Evolutionary conservation across 768 basidiomycete genomes (phyloP).

Genomic region (Xanthoconium purpureum): DNA sequence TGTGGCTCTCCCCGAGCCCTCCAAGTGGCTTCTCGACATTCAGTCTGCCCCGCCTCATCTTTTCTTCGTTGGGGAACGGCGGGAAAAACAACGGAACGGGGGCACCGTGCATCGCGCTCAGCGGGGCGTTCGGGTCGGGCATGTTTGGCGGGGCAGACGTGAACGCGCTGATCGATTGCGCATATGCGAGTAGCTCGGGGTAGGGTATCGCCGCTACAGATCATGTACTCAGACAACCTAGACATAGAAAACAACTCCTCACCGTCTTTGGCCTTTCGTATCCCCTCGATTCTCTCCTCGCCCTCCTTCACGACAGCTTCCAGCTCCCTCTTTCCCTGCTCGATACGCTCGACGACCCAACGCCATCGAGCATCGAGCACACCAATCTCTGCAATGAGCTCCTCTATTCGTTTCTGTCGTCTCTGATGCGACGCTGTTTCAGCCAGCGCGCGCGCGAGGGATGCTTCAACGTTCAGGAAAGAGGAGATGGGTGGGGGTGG

Average conservation of each 20-base stretch:
- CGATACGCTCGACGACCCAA: slow-evolving; percentile 61
- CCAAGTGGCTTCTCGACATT: slow-evolving; percentile 80
- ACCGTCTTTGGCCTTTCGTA: slow-evolving; percentile 74
- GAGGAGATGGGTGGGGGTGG: slow-evolving; percentile 49
- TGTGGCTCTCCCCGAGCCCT: slow-evolving; percentile 75
- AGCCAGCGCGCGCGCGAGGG: slow-evolving; percentile 63
- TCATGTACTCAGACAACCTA: not conserved
- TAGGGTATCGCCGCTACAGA: slow-evolving; percentile 71
- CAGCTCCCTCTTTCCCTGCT: slow-evolving; percentile 63
- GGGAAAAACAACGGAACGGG: slow-evolving; percentile 83
- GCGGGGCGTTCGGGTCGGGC: slow-evolving; percentile 64
- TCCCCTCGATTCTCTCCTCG: slow-evolving; percentile 66
- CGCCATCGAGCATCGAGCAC: slow-evolving; percentile 67
- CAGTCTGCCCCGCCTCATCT: slow-evolving; percentile 80
- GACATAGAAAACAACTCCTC: slow-evolving; percentile 10
- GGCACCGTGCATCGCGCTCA: slow-evolving; percentile 48
- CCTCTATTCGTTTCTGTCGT: slow-evolving; percentile 71
- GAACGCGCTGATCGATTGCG: slow-evolving; percentile 80
- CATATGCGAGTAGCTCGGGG: slow-evolving; percentile 79
- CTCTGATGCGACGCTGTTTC: slow-evolving; percentile 70
- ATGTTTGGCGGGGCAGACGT: slow-evolving; percentile 88
- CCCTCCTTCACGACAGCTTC: slow-evolving; percentile 72
- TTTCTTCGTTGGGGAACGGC: slow-evolving; percentile 89
- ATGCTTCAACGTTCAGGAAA: slow-evolving; percentile 61
- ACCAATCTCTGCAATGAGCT: slow-evolving; percentile 66